Evolutionary conservation across 176 grass and related monocot species (phyloP).

Genomic region (Cenchrus purpureus): DNA sequence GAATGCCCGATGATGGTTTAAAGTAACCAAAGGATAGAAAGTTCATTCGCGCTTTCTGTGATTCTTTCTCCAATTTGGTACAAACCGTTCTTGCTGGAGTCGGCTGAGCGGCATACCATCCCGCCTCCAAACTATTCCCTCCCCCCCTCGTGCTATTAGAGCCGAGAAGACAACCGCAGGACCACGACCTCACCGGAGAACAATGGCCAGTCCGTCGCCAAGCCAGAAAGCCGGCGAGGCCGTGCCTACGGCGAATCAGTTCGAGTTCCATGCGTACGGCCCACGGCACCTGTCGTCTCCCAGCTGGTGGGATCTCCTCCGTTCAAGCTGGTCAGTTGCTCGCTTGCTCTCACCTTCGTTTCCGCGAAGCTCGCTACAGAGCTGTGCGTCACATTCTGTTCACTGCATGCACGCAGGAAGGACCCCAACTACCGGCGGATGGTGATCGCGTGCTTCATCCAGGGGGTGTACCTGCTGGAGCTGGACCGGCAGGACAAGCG

Average conservation of each 20-base stretch:
- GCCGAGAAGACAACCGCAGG: neutral
- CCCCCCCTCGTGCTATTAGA: slow-evolving; percentile 10
- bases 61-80: slow-evolving; percentile 39
- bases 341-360: neutral
- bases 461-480: slow-evolving; percentile 80
- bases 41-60: slow-evolving; percentile 33
- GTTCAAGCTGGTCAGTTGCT: slow-evolving; percentile 68
- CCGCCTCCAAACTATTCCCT: neutral
- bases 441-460: slow-evolving; percentile 90
- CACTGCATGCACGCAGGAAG: slow-evolving; percentile 54
- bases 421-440: slow-evolving; percentile 71
- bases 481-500: slow-evolving; percentile 84
- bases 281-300: slow-evolving; percentile 67
- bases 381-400: neutral
- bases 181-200: neutral
- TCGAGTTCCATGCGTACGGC: slow-evolving; percentile 68
- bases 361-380: neutral
- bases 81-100: neutral
- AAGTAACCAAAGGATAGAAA: slow-evolving; percentile 41
- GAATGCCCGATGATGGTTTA: neutral
- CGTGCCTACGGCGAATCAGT: slow-evolving; percentile 27
- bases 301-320: slow-evolving; percentile 75
- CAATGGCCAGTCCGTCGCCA: slow-evolving; percentile 31
- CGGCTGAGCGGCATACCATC: neutral
- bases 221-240: slow-evolving; percentile 14